These are phyloP conservation scores for Solanum hybrid DNA, from an alignment of 305 asterid species.

Conservation along the genomic window DNA sequence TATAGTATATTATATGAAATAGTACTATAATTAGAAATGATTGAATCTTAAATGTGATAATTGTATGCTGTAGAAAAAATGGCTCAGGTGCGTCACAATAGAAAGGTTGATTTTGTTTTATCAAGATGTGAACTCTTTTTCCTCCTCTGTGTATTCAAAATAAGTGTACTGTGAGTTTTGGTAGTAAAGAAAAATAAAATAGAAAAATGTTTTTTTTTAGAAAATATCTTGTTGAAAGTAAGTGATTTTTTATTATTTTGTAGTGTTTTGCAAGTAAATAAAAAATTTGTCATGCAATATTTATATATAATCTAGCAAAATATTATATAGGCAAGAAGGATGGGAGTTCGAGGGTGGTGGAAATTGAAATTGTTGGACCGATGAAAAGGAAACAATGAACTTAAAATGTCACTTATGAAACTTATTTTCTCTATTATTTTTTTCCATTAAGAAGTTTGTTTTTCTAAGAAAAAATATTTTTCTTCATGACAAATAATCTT, in stretches of 20 bases:
- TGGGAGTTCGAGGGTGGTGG: neutral
- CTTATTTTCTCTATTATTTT: too few species aligned
- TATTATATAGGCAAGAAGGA: neutral
- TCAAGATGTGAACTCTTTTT: neutral
- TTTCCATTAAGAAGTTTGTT: too few species aligned
- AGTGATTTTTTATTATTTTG: too few species aligned
- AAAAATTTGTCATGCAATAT: too few species aligned
- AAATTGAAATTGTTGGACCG: neutral
- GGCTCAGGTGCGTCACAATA: neutral
- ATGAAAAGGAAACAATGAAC: fast-evolving
- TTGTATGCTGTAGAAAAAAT: neutral
- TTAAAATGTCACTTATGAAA: neutral
- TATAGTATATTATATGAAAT: neutral
- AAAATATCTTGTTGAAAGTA: neutral
- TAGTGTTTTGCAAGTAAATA: neutral
- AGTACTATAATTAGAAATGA: slow-evolving; percentile 3
- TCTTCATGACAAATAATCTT: neutral
- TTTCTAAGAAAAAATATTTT: too few species aligned
- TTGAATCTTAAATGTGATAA: neutral
- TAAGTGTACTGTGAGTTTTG: neutral
- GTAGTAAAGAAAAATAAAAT: neutral
- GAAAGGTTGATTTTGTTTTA: neutral
- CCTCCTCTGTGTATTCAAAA: neutral
- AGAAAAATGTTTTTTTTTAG: neutral
- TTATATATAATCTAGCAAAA: too few species aligned